These are phyloP conservation scores for Drechslerella coelobrocha DNA, from an alignment of 2,329 filamentous ascomycete species.

Conservation along the genomic window DNA sequence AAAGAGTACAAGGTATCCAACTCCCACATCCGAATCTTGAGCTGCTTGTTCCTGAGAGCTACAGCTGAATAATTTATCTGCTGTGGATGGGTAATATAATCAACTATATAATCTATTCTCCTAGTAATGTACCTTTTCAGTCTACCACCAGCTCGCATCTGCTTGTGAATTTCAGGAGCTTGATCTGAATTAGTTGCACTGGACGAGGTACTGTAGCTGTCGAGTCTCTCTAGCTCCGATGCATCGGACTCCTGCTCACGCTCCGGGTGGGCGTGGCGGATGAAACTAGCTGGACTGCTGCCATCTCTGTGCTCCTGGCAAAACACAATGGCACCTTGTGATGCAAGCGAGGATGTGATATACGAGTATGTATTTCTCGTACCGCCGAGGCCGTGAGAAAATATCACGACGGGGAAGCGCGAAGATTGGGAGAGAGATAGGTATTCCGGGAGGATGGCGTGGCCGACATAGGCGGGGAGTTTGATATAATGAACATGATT, in stretches of 20 bases:
- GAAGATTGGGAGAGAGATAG: slow-evolving; percentile 58
- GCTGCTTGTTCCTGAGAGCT: slow-evolving; percentile 68
- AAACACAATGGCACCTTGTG: slow-evolving; percentile 79
- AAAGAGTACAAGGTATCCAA: slow-evolving; percentile 74
- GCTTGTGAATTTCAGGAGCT: no score
- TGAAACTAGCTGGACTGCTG: slow-evolving; percentile 74
- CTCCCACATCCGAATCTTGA: slow-evolving; percentile 80
- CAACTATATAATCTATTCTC: no score
- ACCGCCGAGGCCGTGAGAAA: slow-evolving; percentile 81
- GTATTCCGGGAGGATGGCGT: slow-evolving; percentile 66
- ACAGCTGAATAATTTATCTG: slow-evolving; percentile 22
- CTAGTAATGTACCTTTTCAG: no score
- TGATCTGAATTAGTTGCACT: no score
- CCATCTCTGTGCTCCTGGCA: slow-evolving; percentile 85
- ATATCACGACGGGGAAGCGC: slow-evolving; percentile 77
- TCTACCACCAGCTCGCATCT: no score
- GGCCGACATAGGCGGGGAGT: slow-evolving; percentile 68
- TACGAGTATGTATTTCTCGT: slow-evolving; percentile 86
- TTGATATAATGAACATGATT: slow-evolving; percentile 75
- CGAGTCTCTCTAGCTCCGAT: slow-evolving; percentile 57
- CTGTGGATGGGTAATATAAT: slow-evolving; percentile 29
- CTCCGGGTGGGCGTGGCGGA: no score
- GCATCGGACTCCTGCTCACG: slow-evolving; percentile 17
- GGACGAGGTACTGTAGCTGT: no score
- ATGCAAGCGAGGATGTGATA: slow-evolving; percentile 75